Evolutionary conservation across 768 basidiomycete species (phyloP).

Genomic region (Mycena crocata): DNA sequence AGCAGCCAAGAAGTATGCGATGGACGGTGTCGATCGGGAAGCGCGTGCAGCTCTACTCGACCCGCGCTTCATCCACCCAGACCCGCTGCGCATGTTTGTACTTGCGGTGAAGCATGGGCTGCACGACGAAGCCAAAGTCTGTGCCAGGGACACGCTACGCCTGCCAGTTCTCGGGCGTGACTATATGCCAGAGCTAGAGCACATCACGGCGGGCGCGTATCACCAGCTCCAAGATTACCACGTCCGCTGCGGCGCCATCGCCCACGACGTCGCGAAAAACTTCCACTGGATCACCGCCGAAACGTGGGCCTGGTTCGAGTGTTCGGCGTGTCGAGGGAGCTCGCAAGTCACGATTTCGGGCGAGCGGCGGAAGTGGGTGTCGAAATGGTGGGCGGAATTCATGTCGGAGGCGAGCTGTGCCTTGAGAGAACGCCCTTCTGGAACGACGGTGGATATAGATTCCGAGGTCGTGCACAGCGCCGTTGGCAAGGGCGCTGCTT

Average conservation of each 20-base stretch:
- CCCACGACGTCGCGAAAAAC: conserved; percentile 27
- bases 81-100: conserved; percentile 38
- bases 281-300: conserved; percentile 35
- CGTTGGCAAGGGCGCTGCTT: conserved; percentile 33
- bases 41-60: conserved; percentile 29
- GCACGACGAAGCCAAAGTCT: conserved; percentile 28
- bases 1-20: conserved; percentile 40
- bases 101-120: conserved; percentile 30
- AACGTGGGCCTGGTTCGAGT: conserved; percentile 33
- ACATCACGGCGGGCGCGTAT: conserved; percentile 43
- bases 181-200: conserved; percentile 46
- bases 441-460: conserved; percentile 25
- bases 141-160: conserved; percentile 35
- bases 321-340: conserved; percentile 26
- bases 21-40: conserved; percentile 34
- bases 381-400: conserved; percentile 39
- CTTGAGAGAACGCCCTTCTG: conserved; percentile 34
- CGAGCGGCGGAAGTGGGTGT: conserved; percentile 25
- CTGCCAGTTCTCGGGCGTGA: conserved; percentile 29
- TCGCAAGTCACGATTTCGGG: conserved; percentile 26
- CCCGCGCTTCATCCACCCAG: conserved; percentile 25
- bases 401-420: conserved; percentile 29
- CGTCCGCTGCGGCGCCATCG: conserved; percentile 37
- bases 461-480: conserved; percentile 31
- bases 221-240: conserved; percentile 47